Evolutionary conservation across 805 yeast species (phyloP).

Genomic region (Henningerozyma blattae): DNA sequence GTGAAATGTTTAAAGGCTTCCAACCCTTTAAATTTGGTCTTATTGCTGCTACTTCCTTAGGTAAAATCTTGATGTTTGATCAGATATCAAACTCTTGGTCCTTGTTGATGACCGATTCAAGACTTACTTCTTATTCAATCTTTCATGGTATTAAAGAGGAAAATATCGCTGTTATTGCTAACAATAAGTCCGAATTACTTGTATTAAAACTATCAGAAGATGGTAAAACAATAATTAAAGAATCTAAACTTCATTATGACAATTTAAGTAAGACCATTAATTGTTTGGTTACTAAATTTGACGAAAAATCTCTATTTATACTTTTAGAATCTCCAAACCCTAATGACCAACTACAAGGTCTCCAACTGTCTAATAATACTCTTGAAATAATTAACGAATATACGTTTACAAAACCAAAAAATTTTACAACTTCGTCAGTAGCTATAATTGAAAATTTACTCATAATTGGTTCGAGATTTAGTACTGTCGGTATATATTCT

Average conservation of each 20-base stretch:
- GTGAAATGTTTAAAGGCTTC: constrained; percentile 53
- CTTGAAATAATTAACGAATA: constrained; percentile 17
- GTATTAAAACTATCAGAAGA: constrained; percentile 29
- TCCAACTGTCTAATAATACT: constrained; percentile 23
- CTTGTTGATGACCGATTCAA: constrained; percentile 10
- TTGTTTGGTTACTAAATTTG: constrained; percentile 26
- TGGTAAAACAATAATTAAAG: constrained; percentile 20
- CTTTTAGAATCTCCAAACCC: constrained; percentile 61
- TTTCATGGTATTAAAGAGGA: constrained; percentile 30
- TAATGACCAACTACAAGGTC: constrained; percentile 36
- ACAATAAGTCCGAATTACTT: constrained; percentile 32
- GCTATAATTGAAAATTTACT: constrained; percentile 33
- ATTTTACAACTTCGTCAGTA: constrained; percentile 50
- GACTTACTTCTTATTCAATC: constrained; percentile 30
- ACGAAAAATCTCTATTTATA: constrained; percentile 19
- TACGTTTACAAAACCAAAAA: constrained; percentile 29
- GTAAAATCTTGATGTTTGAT: constrained; percentile 32
- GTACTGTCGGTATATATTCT: constrained; percentile 48
- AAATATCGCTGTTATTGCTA: constrained; percentile 26
- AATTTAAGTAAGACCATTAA: constrained; percentile 38
- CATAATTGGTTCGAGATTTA: constrained; percentile 61
- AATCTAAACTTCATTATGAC: constrained; percentile 13
- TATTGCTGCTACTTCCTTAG: constrained; percentile 47
- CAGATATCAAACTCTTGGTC: constrained; percentile 18
- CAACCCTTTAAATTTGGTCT: constrained; percentile 35